Conservation (phyloP, 768 basidiomycete genomes). For the Gyrodon lividus region DNA sequence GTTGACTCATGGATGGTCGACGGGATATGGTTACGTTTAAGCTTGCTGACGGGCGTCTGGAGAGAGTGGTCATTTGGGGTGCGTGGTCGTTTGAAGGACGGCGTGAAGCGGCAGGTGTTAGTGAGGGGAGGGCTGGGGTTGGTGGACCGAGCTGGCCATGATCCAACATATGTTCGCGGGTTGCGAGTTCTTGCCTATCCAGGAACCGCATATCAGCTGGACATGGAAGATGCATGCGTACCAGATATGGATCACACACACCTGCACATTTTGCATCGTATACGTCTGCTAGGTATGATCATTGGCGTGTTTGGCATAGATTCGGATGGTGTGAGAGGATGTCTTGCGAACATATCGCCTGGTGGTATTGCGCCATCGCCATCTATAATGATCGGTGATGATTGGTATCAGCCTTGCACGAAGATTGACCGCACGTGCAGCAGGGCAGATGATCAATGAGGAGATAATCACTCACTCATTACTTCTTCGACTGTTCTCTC, state of each 20-base stretch:
- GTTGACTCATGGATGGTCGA: slow-evolving; percentile 23
- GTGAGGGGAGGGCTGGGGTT: slow-evolving; percentile 48
- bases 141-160: slow-evolving; percentile 76
- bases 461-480: slow-evolving; percentile 57
- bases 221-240: background rate
- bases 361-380: slow-evolving; percentile 67
- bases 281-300: slow-evolving; percentile 54
- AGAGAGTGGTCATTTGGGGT: slow-evolving; percentile 11
- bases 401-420: slow-evolving; percentile 5
- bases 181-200: slow-evolving; percentile 75
- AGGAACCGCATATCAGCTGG: background rate
- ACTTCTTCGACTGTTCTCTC: slow-evolving; percentile 71
- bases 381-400: slow-evolving; percentile 42
- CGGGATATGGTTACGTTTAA: slow-evolving; percentile 32
- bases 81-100: slow-evolving; percentile 33
- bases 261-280: slow-evolving; percentile 94
- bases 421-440: background rate
- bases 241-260: slow-evolving; percentile 25
- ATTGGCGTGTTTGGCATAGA: slow-evolving; percentile 61
- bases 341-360: slow-evolving; percentile 75
- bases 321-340: slow-evolving; percentile 63
- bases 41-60: slow-evolving; percentile 21
- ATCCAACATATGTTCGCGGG: slow-evolving; percentile 92
- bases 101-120: slow-evolving; percentile 51
- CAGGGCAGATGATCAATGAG: background rate